Conservation (phyloP, 2,329 filamentous ascomycete genomes). For the Blastomyces parvus region DNA sequence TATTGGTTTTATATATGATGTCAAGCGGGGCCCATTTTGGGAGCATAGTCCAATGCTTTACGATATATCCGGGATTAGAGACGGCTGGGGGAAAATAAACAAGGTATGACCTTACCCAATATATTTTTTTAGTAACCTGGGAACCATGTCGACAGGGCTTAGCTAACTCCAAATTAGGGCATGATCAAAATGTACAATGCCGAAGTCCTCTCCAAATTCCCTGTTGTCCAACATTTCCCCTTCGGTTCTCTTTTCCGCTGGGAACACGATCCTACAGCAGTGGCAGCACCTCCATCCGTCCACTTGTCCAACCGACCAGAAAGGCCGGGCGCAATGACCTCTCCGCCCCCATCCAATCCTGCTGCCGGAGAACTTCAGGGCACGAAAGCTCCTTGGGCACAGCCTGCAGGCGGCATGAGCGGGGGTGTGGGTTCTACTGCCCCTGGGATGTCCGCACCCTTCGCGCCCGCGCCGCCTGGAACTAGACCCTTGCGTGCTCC, state of each 20-base stretch:
- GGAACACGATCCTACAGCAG: constrained; percentile 57
- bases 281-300: constrained; percentile 40
- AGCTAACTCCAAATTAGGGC: constrained; percentile 44
- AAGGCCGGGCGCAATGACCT: background rate
- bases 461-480: constrained; percentile 17
- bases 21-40: constrained; percentile 95
- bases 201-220: constrained; percentile 92
- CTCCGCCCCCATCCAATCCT: constrained; percentile 10
- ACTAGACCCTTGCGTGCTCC: constrained; percentile 7
- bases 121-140: no score
- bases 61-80: constrained; percentile 82
- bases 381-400: constrained; percentile 31
- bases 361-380: constrained; percentile 17
- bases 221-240: constrained; percentile 92
- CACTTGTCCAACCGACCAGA: constrained; percentile 38
- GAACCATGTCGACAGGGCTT: background rate
- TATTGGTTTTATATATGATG: constrained; percentile 92
- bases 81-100: constrained; percentile 98
- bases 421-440: constrained; percentile 19
- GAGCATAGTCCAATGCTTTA: constrained; percentile 90
- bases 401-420: constrained; percentile 15
- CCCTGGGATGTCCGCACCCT: constrained; percentile 20
- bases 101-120: constrained; percentile 43
- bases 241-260: constrained; percentile 75
- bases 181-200: constrained; percentile 99